A percentile compares a stretch with the other conserved stretches of the same genome.
Evolutionary conservation across 305 asterid genomes (phyloP).

Genomic region (Euphrasia arctica): DNA sequence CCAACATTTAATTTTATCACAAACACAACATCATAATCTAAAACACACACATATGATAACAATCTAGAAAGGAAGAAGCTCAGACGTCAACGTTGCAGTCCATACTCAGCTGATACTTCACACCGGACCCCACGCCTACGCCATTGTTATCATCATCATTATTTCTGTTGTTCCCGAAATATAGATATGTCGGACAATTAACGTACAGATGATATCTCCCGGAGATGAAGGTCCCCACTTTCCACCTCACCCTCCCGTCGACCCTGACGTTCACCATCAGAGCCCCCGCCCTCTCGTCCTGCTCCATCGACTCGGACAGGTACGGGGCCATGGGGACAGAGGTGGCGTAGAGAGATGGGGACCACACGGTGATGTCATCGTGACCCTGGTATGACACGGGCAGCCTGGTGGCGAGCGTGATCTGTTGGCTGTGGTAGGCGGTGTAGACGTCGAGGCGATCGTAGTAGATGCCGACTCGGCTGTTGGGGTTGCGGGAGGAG

Average conservation of each 20-base stretch:
- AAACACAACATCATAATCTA: background rate
- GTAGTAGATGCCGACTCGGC: conserved; percentile 51
- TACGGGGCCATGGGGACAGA: conserved; percentile 61
- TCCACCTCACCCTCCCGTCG: conserved; percentile 71
- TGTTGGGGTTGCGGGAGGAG: conserved; percentile 54
- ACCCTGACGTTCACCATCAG: conserved; percentile 43
- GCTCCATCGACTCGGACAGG: conserved; percentile 29
- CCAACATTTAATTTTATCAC: background rate
- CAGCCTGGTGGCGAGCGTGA: conserved; percentile 46
- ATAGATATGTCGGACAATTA: conserved; percentile 74
- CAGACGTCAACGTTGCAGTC: conserved; percentile 64
- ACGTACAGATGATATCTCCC: conserved; percentile 55
- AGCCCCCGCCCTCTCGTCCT: conserved; percentile 53
- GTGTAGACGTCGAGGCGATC: conserved; percentile 47
- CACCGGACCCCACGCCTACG: conserved; percentile 42
- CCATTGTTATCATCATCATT: conserved; percentile 1
- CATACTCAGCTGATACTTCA: conserved; percentile 59
- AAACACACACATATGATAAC: background rate
- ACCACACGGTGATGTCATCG: conserved; percentile 65
- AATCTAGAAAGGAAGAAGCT: background rate
- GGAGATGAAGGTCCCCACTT: conserved; percentile 62
- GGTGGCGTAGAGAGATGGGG: conserved; percentile 57
- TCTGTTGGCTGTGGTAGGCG: conserved; percentile 58
- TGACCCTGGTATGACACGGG: conserved; percentile 72
- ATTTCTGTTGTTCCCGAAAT: conserved; percentile 28